These are phyloP conservation scores for Suillus spraguei DNA, from an alignment of 768 basidiomycete species.

Conservation along the genomic window DNA sequence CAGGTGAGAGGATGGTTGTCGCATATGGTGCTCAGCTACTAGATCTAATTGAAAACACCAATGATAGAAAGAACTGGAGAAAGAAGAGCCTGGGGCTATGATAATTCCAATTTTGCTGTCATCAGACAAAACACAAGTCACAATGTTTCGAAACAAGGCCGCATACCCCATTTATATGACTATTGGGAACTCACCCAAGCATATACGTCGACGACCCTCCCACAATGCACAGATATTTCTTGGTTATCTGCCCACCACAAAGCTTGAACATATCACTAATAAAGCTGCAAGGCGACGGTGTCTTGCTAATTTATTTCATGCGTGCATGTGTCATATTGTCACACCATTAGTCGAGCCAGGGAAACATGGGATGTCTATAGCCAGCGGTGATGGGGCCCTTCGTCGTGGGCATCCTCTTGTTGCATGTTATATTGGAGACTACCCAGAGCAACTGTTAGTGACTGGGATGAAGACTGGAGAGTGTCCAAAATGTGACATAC, in stretches of 20 bases:
- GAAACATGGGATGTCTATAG: conserved; percentile 30
- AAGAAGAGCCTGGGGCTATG: conserved; percentile 7
- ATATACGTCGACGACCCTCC: conserved; percentile 34
- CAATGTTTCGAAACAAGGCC: conserved; percentile 20
- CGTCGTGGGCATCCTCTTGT: conserved; percentile 36
- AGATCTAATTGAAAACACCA: too few relatives aligned
- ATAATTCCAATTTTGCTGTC: conserved; percentile 20
- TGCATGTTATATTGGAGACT: conserved; percentile 23
- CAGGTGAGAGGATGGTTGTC: too few relatives aligned
- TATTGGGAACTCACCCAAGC: conserved; percentile 43
- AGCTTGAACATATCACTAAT: conserved; percentile 13
- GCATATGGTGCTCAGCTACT: too few relatives aligned
- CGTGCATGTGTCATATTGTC: conserved; percentile 32
- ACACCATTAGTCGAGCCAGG: conserved; percentile 33
- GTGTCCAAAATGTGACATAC: conserved; percentile 10
- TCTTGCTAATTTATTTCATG: conserved; percentile 41
- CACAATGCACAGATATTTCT: conserved; percentile 13
- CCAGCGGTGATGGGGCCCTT: conserved; percentile 37
- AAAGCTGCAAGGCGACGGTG: conserved; percentile 24
- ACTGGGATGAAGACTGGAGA: conserved; percentile 17
- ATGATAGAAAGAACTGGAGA: conserved; percentile 21
- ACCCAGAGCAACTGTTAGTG: conserved; percentile 24
- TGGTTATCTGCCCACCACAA: neutral
- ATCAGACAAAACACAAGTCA: conserved; percentile 24
- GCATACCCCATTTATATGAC: conserved; percentile 26